phyloP scores from a whole-genome alignment of 345 rosid species.

The Microthlaspi erraticum region DNA sequence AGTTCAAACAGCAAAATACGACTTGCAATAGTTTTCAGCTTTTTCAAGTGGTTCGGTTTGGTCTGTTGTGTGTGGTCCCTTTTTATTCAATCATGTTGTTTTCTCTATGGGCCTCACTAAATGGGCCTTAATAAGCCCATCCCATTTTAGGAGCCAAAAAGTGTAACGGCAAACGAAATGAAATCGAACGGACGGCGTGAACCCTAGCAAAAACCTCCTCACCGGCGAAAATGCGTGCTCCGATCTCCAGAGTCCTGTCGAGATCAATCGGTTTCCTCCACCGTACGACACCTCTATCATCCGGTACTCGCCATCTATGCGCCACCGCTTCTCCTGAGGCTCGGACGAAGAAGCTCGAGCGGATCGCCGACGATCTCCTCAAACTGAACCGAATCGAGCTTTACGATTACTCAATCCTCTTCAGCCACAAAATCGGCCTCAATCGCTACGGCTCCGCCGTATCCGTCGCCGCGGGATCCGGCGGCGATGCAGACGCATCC shows the following conservation, averaged over 20 bases:
- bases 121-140: conserved; percentile 26
- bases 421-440: conserved; percentile 73
- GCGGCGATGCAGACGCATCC: conserved; percentile 37
- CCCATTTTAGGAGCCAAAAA: not conserved
- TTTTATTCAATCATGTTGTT: not conserved
- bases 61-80: not conserved
- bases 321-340: conserved; percentile 42
- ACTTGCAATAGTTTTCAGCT: not conserved
- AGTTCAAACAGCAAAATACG: conserved; percentile 24
- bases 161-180: conserved; percentile 24
- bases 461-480: conserved; percentile 42
- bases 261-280: conserved; percentile 25
- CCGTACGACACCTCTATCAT: not conserved
- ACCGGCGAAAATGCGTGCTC: conserved; percentile 48
- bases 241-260: conserved; percentile 30
- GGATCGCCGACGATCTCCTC: conserved; percentile 76
- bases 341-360: conserved; percentile 79
- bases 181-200: conserved; percentile 35
- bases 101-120: conserved; percentile 1
- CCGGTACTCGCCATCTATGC: conserved; percentile 44
- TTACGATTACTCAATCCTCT: conserved; percentile 75
- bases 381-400: conserved; percentile 75
- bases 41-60: conserved; percentile 16
- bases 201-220: conserved; percentile 33
- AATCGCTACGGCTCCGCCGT: conserved; percentile 67